phyloP scores from a whole-genome alignment of 208 protist species.

The Tritrichomonas foetus region DNA sequence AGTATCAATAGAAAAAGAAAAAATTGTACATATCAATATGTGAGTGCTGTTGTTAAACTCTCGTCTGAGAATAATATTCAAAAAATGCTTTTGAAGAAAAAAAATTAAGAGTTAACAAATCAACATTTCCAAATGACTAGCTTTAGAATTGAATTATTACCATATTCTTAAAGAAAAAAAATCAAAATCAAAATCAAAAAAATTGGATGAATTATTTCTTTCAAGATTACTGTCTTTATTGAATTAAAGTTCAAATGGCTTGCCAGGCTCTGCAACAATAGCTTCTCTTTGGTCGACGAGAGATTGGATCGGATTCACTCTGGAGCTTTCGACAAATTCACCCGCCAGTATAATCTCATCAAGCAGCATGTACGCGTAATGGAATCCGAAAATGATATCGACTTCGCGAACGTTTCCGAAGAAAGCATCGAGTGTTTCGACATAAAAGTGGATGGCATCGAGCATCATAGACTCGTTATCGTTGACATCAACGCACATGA shows the following conservation, averaged over 20 bases:
- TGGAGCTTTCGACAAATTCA: conserved; percentile 40
- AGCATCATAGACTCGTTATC: conserved; percentile 48
- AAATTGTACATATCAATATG: too few relatives aligned
- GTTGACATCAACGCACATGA: conserved; percentile 46
- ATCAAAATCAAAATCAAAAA: too few relatives aligned
- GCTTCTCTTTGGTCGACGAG: conserved; percentile 30
- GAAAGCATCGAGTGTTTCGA: conserved; percentile 48
- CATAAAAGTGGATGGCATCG: conserved; percentile 48
- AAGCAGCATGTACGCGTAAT: conserved; percentile 40
- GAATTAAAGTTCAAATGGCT: conserved; percentile 33
- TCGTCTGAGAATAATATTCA: too few relatives aligned
- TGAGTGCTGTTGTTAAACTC: too few relatives aligned
- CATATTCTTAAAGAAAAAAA: too few relatives aligned
- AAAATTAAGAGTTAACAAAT: too few relatives aligned
- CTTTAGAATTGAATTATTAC: too few relatives aligned
- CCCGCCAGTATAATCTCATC: conserved; percentile 45
- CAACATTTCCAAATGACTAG: too few relatives aligned
- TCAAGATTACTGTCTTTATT: too few relatives aligned
- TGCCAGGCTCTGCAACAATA: conserved; percentile 3
- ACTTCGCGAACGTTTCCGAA: conserved; percentile 48
- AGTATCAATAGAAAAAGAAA: too few relatives aligned
- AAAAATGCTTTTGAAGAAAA: too few relatives aligned
- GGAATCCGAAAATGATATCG: conserved; percentile 48
- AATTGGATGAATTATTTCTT: too few relatives aligned
- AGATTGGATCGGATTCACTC: conserved; percentile 13